Evolutionary conservation across 2,329 filamentous ascomycete species (phyloP), one percentile per base, ranked within the genome.

Genomic region (Paracorniculantispora psalliotae): DNA sequence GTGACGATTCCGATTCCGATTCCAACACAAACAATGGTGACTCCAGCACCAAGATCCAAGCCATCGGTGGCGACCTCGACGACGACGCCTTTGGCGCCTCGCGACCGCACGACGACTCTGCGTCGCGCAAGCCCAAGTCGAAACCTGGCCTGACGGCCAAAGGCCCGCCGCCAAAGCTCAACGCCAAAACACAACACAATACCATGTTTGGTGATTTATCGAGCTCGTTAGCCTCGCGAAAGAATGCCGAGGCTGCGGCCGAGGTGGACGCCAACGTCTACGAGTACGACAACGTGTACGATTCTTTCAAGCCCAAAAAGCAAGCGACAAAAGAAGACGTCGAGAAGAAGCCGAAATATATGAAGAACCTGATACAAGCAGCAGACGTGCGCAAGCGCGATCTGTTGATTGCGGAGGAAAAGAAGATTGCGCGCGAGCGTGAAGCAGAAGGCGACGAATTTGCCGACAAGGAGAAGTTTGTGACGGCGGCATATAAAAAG

Each of bases 231-330:
- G 77, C 84, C 30, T 84, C 88, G 26, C 82, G 83, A 56, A 85
- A 82, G 65, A 80, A 88, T 65, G 82, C 84, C 39, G 79, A 86
- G 63, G 83, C 84, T 17, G 89, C 89, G 2, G 79, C 85, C 62
- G 80, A 84, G 61, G 69, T 88, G 9, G 90, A 94, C 67, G 77
- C 89, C 1, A 87, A 84, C 51, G 86, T 94, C 65, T 94, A 92
- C 77, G 90, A 94, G 74, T 96, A 94, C 75, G 91, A 96, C 70
- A 82, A 82, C 1, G 89, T 91, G 23, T 92, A 91, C 74, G 90
- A 93, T 66, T 88, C 87, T 1, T 78, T 93, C 43, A 88, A 90
- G 64, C 82, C 84, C 17, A 80, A 85, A 61, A 83, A 86, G 61
- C 81, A 84, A 64, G 81, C 81, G 60, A 77, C 76, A 4, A 79